Evolutionary conservation across 768 basidiomycete species (phyloP), one percentile per base, ranked within the genome.

Genomic region (Ephemerocybe angulata): DNA sequence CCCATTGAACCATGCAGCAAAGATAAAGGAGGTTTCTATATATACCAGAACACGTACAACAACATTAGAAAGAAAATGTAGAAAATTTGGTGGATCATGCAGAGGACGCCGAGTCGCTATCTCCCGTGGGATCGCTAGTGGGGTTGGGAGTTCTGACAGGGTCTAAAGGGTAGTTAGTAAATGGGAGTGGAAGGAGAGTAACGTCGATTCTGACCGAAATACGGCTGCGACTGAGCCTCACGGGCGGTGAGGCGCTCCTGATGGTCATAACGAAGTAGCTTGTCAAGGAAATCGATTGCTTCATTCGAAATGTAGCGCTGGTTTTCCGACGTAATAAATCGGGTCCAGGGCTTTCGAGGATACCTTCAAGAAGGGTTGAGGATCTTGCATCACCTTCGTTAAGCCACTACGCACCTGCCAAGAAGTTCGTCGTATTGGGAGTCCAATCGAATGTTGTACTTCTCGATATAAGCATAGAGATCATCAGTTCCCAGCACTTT

Each of bases 401-500:
- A 25, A 52, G 24, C 12, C 40, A 35, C 30, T 41, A 22, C 41
- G 41, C 62, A 84, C 87, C 91, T 87, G 70, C 90, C 90, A 62
- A 98, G 80, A 40, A 98, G 83, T 58, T 96, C 94, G 65, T 98
- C 94, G 63, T 95, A 97, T 67, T 94, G 93, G n/a, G 91, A 81
- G 68, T 97, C 94, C 44, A 98, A 84, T 42, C 91, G 89, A 56
- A 98, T 97, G 66, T 89, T 88, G 74, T 98, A 98, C 74, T 92
- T 93, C 70, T 94, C 91, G 58, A 93, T 83, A 70, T 98, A 98
- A 40, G 84, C 76, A 67, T 91, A 96, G 31, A 98, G 72, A 63
- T 96, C 96, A 61, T 98, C 96, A 4, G 96, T 98, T 42, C 96
- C 96, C 57, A 98, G 79, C 48, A 98, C 94, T 76, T 98, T 98